These are phyloP conservation scores for Blastocystis sp. DNA, from an alignment of 352 stramenopile genomes.

Conservation along the genomic window DNA sequence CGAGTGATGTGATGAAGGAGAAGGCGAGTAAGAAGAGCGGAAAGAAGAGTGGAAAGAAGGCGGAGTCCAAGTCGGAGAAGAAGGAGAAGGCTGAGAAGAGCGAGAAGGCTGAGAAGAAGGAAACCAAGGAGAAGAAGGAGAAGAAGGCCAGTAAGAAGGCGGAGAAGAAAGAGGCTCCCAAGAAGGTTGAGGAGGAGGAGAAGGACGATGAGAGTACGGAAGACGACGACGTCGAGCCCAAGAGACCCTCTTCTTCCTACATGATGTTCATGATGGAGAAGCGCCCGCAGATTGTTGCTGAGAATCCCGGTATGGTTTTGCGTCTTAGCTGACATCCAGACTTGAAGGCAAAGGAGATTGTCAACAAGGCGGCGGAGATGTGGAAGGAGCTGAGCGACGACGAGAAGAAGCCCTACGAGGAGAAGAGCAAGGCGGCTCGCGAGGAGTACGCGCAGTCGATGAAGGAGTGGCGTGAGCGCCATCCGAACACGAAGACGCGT, in stretches of 20 bases:
- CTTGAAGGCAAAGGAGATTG: not conserved
- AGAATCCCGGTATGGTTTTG: not conserved
- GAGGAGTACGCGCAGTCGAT: not conserved
- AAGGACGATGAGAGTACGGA: not conserved
- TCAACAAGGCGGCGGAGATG: not conserved
- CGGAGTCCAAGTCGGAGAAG: not conserved
- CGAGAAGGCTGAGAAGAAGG: not conserved
- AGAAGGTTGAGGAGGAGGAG: not conserved
- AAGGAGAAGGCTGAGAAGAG: not conserved
- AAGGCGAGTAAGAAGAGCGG: not conserved
- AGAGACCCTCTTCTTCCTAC: not conserved
- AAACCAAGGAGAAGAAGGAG: not conserved
- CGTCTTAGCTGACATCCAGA: not conserved
- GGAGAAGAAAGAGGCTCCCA: not conserved
- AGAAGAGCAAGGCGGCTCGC: not conserved
- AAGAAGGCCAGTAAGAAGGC: not conserved
- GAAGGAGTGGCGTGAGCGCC: constrained; percentile 7
- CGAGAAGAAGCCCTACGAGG: not conserved
- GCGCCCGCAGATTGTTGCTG: not conserved
- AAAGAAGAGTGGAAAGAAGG: not conserved
- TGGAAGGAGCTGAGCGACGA: constrained; percentile 11
- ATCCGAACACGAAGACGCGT: not conserved
- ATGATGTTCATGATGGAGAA: not conserved
- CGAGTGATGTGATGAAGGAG: not conserved
- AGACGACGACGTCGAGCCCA: not conserved